These are phyloP conservation scores for Ustilaginoidea virens DNA, from an alignment of 2,329 filamentous ascomycete species.

Conservation along the genomic window DNA sequence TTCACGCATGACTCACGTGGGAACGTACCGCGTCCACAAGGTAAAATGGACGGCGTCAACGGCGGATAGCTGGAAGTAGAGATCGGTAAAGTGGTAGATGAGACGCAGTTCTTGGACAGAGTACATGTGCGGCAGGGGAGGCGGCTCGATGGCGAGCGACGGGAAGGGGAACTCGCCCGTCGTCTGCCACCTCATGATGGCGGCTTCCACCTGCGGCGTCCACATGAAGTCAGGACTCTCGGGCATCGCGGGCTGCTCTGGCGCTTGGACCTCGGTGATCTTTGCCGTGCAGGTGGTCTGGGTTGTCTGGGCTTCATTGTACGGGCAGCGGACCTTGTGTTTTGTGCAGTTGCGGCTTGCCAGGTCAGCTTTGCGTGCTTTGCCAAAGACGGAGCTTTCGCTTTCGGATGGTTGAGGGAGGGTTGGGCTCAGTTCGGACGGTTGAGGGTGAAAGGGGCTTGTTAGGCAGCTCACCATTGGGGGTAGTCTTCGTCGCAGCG, in stretches of 20 bases:
- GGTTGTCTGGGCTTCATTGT: conserved; percentile 82
- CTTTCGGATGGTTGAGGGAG: neutral
- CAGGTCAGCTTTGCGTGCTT: too few relatives aligned
- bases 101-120: conserved; percentile 68
- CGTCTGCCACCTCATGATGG: conserved; percentile 68
- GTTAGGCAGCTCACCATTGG: conserved; percentile 56
- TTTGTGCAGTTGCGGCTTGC: conserved; percentile 91
- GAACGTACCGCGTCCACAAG: conserved; percentile 84
- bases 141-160: conserved; percentile 60
- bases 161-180: conserved; percentile 79
- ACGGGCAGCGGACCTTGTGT: conserved; percentile 95
- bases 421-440: neutral
- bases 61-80: conserved; percentile 68
- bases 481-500: conserved; percentile 95
- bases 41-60: conserved; percentile 73
- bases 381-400: too few relatives aligned
- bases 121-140: conserved; percentile 56
- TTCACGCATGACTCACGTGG: conserved; percentile 50
- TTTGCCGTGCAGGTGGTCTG: too few relatives aligned
- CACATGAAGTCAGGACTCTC: conserved; percentile 62
- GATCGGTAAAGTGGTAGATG: conserved; percentile 77
- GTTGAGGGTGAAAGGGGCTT: too few relatives aligned
- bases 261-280: conserved; percentile 43
- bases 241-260: conserved; percentile 42
- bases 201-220: conserved; percentile 70